Evolutionary conservation across 495 filamentous ascomycete genomes (phyloP), one percentile per base, ranked within the genome.

Genomic region (Aspergillus biplanus): DNA sequence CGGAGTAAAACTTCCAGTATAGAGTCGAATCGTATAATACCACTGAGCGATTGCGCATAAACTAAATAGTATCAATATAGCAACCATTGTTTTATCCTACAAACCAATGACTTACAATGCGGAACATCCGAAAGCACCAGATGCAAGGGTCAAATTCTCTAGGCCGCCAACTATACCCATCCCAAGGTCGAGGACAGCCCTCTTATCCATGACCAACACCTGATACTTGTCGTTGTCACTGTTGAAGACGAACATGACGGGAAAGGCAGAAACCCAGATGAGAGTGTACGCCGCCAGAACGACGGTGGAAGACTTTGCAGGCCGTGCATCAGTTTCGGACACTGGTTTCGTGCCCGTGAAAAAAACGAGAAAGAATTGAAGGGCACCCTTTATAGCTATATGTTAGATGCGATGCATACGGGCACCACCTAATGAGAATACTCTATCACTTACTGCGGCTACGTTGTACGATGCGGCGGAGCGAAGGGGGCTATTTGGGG

Each of bases 311-410:
- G 16, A 33, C 12, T 58, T 58, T 12, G 44, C 7, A 33, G 56
- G 56, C 12, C 56, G 56, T 49, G 56, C 39, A 58, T 58, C 56
- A n/a, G 56, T 49, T 21, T 32, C 31, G 4, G 56, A 58, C 31
- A 34, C 39, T 16, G 56, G 56, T 32, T 49, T 58, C 34, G 56
- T 33, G 12, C 56, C 56, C 1, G 42, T 47, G 32, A 58, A 33
- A 39, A 58, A 58, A 42, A 49, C 8, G 12, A 58, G 56, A 35
- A 58, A 58, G 32, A 58, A 50, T 11, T 50, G 47, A 9, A 50
- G 47, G 9, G 47, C 47, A 8, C 47, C n/a, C 47, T 50, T 8
- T 18, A 8, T 50, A 44, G 39, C 4, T 8, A 6, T 27, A 27
- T 18, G 47, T 50, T 6, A 50, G 21, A 27, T 27, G 21, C 21